A percentile compares a stretch with the other conserved stretches of the same genome.
Evolutionary conservation across 225 moss, liverwort and hornwort genomes (phyloP).

Genomic region (Thuidium tamariscinum): DNA sequence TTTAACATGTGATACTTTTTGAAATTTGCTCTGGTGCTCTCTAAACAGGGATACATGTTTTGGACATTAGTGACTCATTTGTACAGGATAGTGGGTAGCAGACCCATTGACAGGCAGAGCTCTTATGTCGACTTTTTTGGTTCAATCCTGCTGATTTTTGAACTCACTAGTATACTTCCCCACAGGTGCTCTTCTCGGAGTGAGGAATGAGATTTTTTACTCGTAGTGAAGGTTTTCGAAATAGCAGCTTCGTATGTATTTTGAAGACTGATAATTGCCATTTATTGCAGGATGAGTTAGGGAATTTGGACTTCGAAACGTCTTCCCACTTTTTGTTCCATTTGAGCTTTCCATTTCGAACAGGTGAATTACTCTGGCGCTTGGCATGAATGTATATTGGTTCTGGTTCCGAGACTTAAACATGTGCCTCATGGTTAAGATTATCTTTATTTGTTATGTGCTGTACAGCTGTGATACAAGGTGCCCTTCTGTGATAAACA

Average conservation of each 20-base stretch:
- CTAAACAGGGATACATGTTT: neutral
- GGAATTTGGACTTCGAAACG: neutral
- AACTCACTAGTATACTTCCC: neutral
- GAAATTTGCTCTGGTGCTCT: neutral
- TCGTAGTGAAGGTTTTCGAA: neutral
- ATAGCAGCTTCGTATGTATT: neutral
- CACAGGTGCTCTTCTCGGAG: neutral
- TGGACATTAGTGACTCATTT: neutral
- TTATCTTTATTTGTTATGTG: neutral
- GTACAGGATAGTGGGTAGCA: neutral
- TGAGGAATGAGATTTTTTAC: neutral
- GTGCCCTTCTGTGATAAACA: neutral
- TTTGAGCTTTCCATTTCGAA: neutral
- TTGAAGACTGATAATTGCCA: neutral
- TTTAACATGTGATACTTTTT: neutral
- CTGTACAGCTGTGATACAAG: neutral
- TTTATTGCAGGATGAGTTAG: constrained; percentile 29
- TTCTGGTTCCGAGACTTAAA: neutral
- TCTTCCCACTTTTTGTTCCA: neutral
- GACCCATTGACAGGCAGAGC: neutral
- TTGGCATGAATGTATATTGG: neutral
- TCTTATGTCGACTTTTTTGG: neutral
- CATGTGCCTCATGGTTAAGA: neutral
- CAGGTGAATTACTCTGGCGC: constrained; percentile 2
- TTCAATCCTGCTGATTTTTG: neutral